Conservation (phyloP, 2,329 filamentous ascomycete genomes). For the Bipolaris oryzae region DNA sequence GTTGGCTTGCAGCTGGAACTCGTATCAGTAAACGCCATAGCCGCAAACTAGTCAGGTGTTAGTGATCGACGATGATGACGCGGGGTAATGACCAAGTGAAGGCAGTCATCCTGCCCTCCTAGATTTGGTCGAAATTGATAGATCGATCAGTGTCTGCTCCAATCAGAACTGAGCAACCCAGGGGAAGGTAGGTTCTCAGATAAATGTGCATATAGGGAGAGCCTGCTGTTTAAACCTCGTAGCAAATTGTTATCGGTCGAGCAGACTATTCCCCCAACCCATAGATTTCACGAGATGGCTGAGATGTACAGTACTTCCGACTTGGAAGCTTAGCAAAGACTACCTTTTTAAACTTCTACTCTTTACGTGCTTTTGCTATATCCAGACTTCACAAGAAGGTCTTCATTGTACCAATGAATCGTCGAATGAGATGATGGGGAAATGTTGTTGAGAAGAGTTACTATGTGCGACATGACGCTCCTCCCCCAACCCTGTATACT, state of each 20-base stretch:
- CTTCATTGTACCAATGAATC: background rate
- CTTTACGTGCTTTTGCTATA: background rate
- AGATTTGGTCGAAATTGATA: background rate
- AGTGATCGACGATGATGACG: slow-evolving; percentile 5
- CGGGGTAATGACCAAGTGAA: slow-evolving; percentile 1
- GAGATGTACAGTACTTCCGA: background rate
- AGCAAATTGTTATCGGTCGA: background rate
- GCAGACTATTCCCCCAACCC: background rate
- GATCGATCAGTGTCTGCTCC: background rate
- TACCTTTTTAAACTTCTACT: background rate
- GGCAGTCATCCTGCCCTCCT: background rate
- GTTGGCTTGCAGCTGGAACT: slow-evolving; percentile 6
- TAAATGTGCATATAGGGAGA: background rate
- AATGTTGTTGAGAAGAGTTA: background rate
- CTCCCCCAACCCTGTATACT: background rate
- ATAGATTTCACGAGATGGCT: background rate
- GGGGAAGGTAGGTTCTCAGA: background rate
- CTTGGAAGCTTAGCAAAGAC: background rate
- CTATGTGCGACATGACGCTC: background rate
- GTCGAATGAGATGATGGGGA: background rate
- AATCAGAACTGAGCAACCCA: background rate
- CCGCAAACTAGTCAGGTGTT: slow-evolving; percentile 6
- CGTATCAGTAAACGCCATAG: slow-evolving; percentile 8
- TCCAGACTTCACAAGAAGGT: background rate
- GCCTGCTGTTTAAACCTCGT: no score